Base-by-base conservation (phyloP, 331 rosid genomes). In the Arachis monticola region DNA sequence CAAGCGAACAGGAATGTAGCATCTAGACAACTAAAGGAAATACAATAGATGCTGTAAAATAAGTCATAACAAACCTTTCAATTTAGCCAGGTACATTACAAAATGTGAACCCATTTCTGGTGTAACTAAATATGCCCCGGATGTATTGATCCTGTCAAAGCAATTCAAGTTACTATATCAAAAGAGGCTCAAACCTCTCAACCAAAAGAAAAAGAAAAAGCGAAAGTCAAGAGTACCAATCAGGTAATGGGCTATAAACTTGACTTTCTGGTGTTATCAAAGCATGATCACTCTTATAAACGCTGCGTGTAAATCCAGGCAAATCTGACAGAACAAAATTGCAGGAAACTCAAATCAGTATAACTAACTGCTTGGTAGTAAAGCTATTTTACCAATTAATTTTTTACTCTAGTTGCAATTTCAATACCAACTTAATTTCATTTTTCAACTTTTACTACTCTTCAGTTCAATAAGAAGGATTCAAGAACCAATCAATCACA, bases 271-370 rank as follows among this genome's bases (percentile, higher is more conserved):
- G 96, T 75, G 99, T 60, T 73, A 94, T 82, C 67, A 94, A 82
- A 76, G 99, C 97, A 82, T 94, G 89, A 80, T 92, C 92, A 44
- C 83, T 83, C 83, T 83, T 92, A 74, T 86, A 92, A 68, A 94
- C 92, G 71, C 99, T 94, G 62, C 97, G 96, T 6, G 99, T 92
- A 85, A 90, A 94, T 78, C 99, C 97, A 52, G 99, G 99, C 81
- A 94, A 87, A 79, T 88, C 96, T 94, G 83, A 60, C 80, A 80
- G 82, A 52, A 62, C 22, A 60, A 80, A 80, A 67, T 52, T 70
- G 78, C 45, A 57, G 35, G 14, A 22, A 67, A 75, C 52, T 57
- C 30, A 38, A 31, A 41, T 70, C 47, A 73, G 45, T 5, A 64
- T 47, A 64, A 67, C 30, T 48, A 35, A 35, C 40, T 35, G 40